A percentile compares a stretch with the other conserved stretches of the same genome.
These are phyloP conservation scores for Kurtzmaniella quercitrusa DNA, from an alignment of 1,139 yeast species.

Conservation along the genomic window DNA sequence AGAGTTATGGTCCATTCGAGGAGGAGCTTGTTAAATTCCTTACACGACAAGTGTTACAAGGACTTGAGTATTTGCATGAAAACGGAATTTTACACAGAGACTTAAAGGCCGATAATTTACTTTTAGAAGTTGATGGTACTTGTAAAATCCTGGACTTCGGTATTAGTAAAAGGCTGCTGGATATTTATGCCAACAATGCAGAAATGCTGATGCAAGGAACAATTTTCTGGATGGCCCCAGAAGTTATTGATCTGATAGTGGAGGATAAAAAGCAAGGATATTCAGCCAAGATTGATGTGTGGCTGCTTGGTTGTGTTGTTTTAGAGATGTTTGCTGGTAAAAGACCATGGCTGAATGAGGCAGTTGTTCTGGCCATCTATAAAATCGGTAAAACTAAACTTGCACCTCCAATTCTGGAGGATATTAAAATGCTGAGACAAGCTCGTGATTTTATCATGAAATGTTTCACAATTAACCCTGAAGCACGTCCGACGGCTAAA, in stretches of 20 bases:
- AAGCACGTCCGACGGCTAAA: constrained; percentile 81
- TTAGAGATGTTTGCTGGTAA: constrained; percentile 91
- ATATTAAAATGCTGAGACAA: constrained; percentile 58
- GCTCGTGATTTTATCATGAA: constrained; percentile 70
- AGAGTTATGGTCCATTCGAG: constrained; percentile 82
- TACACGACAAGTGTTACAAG: constrained; percentile 77
- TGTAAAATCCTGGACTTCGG: constrained; percentile 98
- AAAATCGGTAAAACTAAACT: constrained; percentile 69
- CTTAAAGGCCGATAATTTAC: constrained; percentile 88
- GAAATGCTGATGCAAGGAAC: constrained; percentile 99
- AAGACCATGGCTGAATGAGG: constrained; percentile 80
- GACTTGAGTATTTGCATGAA: constrained; percentile 79
- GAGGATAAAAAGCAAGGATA: constrained; percentile 85
- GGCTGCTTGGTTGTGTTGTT: constrained; percentile 95
- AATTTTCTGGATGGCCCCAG: constrained; percentile 99
- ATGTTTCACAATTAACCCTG: constrained; percentile 83
- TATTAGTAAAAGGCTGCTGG: constrained; percentile 81
- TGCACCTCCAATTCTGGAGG: constrained; percentile 95
- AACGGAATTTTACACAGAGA: constrained; percentile 92
- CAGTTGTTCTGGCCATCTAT: constrained; percentile 74
- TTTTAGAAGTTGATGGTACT: constrained; percentile 87
- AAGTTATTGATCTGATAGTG: constrained; percentile 78
- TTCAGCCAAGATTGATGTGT: constrained; percentile 90
- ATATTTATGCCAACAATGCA: constrained; percentile 85
- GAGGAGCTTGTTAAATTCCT: constrained; percentile 70